phyloP scores from a whole-genome alignment of 306 rosid genomes.

The Dicorynia guianensis region DNA sequence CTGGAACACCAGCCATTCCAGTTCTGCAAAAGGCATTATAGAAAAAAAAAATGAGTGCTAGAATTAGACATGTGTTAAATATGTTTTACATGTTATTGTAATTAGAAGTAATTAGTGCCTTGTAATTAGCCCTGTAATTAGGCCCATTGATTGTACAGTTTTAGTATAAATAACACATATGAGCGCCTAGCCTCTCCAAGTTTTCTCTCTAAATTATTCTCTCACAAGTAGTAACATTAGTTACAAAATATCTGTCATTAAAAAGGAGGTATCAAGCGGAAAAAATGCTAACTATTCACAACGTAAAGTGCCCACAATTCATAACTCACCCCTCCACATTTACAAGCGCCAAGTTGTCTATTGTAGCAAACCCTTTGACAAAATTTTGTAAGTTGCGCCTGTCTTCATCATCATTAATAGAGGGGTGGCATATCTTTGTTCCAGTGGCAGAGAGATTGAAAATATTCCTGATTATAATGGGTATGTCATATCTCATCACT shows the following conservation, averaged over 20 bases:
- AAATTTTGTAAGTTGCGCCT: slow-evolving; percentile 59
- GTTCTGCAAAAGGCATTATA: slow-evolving; percentile 64
- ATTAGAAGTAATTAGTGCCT: too few relatives aligned
- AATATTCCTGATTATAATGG: slow-evolving; percentile 89
- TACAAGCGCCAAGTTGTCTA: slow-evolving; percentile 93
- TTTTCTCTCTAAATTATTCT: too few relatives aligned
- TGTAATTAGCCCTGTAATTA: too few relatives aligned
- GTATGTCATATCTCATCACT: slow-evolving; percentile 87
- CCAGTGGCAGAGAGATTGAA: slow-evolving; percentile 93
- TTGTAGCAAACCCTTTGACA: slow-evolving; percentile 97
- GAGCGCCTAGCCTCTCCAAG: too few relatives aligned
- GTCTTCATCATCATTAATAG: slow-evolving; percentile 57
- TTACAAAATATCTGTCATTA: slow-evolving; percentile 6
- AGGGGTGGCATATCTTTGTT: slow-evolving; percentile 81
- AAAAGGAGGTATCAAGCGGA: slow-evolving; percentile 24
- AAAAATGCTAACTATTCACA: not conserved
- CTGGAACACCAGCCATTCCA: slow-evolving; percentile 99
- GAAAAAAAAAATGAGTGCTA: slow-evolving; percentile 32
- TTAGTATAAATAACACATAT: too few relatives aligned
- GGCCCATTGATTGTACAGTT: too few relatives aligned
- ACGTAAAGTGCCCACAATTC: slow-evolving; percentile 34
- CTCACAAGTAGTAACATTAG: too few relatives aligned
- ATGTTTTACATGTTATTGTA: too few relatives aligned
- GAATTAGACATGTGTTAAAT: too few relatives aligned
- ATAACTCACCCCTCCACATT: slow-evolving; percentile 96